Percentiles rank a stretch among this genome's conserved stretches.
Evolutionary conservation across 2,329 filamentous ascomycete genomes (phyloP).

Genomic region (Fonsecaea monophora): DNA sequence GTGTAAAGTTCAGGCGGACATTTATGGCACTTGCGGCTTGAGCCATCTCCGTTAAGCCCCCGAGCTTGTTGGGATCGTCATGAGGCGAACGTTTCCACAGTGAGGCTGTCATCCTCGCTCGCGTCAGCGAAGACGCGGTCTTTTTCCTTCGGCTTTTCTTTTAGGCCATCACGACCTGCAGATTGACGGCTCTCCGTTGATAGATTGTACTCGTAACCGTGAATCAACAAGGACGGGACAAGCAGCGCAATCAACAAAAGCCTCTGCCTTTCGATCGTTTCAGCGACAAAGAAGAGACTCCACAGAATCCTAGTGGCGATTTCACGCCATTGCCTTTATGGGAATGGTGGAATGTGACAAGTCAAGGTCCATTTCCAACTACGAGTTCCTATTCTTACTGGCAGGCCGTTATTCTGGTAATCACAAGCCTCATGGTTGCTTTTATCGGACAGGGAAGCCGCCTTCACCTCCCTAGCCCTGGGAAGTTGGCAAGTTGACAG

Average conservation of each 20-base stretch:
- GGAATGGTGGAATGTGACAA: constrained; percentile 4
- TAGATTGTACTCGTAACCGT: not conserved
- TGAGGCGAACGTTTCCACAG: not conserved
- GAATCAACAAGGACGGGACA: not conserved
- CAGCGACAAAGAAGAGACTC: not conserved
- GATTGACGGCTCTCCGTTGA: not conserved
- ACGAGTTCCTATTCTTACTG: not conserved
- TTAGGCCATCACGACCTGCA: not conserved
- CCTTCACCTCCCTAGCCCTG: not conserved
- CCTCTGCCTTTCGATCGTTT: not conserved
- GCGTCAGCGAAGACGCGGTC: not conserved
- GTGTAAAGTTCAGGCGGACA: not conserved
- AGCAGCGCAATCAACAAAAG: not conserved
- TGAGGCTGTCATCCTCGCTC: not conserved
- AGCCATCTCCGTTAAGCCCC: constrained; percentile 1
- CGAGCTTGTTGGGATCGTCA: not conserved
- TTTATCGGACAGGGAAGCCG: not conserved
- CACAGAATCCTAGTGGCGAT: not conserved
- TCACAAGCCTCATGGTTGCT: not conserved
- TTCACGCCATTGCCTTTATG: not conserved
- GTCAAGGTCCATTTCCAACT: not conserved
- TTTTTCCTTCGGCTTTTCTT: not conserved
- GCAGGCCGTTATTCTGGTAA: not conserved
- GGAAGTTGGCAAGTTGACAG: not conserved
- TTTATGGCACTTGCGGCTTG: not conserved